A percentile compares a stretch with the other conserved stretches of the same genome.
phyloP scores from a whole-genome alignment of 2,329 filamentous ascomycete species.

The Venturia asperata region DNA sequence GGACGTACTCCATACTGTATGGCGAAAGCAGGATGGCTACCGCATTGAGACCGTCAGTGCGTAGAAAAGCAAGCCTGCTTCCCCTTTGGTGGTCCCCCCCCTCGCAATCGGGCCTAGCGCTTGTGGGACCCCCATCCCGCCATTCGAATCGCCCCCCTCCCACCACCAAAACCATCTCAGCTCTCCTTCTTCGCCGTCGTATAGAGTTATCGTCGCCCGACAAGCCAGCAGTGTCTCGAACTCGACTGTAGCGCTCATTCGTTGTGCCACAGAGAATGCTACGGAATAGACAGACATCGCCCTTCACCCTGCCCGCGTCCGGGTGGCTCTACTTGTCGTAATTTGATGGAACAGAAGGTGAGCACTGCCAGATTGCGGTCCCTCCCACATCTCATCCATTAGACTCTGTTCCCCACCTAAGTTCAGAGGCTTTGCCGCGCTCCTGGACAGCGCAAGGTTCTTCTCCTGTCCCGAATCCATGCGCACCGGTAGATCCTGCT shows the following conservation, averaged over 20 bases:
- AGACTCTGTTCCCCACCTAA: not conserved
- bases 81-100: not conserved
- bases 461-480: not conserved
- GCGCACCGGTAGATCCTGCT: not conserved
- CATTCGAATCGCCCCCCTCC: not conserved
- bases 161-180: not conserved
- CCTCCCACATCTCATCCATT: not conserved
- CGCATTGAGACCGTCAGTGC: not conserved
- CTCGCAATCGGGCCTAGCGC: not conserved
- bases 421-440: slow-evolving; percentile 5
- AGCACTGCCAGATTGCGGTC: not conserved
- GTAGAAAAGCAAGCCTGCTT: not conserved
- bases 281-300: not conserved
- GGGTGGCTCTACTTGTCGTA: not conserved
- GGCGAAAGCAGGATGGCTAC: not conserved
- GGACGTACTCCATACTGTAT: not conserved
- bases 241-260: not conserved
- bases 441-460: not conserved
- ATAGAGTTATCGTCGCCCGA: not conserved
- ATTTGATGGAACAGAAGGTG: not conserved
- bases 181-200: not conserved
- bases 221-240: not conserved
- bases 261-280: not conserved
- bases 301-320: not conserved
- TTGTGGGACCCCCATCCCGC: not conserved